Base-by-base conservation (phyloP, 164 flowering plant genomes). In the Vitis rupestris region DNA sequence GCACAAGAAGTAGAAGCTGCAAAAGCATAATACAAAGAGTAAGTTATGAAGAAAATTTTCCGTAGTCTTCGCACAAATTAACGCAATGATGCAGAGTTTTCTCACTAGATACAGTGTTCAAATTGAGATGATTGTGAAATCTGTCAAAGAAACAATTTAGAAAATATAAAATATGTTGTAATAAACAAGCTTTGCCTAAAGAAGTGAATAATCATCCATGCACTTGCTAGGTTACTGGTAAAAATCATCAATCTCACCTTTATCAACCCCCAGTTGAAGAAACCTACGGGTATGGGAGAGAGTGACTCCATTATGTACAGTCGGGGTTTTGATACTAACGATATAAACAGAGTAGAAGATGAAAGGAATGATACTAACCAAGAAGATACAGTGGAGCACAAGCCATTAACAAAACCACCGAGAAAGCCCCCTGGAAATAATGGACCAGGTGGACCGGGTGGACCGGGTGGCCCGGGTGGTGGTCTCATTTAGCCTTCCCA, bases 1-100 rank as follows among this genome's bases (percentile, higher is more conserved):
- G 16, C 81, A 74, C 16, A 78, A 10, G 16, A 71, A 59, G 70
- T 68, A 72, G 57, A 69, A 53, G 71, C 69, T 71, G 70, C 60
- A 52, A 69, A 17, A 10, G 23, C 11, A 53, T 48, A 60, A 61
- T 14, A 60, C 2, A 9, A 23, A 23, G 27, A 23, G 27, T 23
- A 23, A 0, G 27, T 23, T 23, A 23, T 1, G 27, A 23, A 23
- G 27, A 23, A 23, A 23, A 23, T 23, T 23, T 23, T 23, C 27
- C 27, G 2, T 23, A 1, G 27, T 23, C 27, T 23, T 23, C 27
- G 27, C 27, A 27, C 29, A 13, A 16, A 7, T 64, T 31, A 10
- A 48, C 3, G 16, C 10, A 47, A 14, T 23, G 50, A 27, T 1
- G 52, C 63, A 37, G n/a, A 27, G n/a, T 30, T 9, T 23, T 10